phyloP scores from a whole-genome alignment of 768 basidiomycete genomes.

The Piloderma croceum region DNA sequence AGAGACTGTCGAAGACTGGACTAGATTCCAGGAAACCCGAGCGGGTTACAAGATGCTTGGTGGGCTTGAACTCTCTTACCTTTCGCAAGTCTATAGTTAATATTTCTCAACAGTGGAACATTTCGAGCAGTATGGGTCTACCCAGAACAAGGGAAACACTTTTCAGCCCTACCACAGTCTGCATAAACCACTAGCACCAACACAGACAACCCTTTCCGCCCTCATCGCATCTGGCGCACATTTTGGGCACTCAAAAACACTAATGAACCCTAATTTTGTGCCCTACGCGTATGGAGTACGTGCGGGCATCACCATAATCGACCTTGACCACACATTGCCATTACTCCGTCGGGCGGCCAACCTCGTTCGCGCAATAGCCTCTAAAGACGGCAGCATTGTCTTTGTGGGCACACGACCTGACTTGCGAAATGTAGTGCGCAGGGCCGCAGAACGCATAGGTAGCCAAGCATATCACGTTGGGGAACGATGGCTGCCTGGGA shows the following conservation, averaged over 20 bases:
- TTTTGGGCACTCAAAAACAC: constrained; percentile 78
- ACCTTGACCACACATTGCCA: constrained; percentile 90
- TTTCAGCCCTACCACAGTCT: constrained; percentile 71
- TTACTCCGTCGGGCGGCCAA: constrained; percentile 87
- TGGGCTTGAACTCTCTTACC: constrained; percentile 28
- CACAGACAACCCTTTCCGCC: constrained; percentile 76
- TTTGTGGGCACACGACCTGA: constrained; percentile 88
- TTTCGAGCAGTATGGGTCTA: constrained; percentile 72
- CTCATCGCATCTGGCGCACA: constrained; percentile 92
- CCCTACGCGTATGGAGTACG: constrained; percentile 93
- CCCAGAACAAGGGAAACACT: constrained; percentile 57
- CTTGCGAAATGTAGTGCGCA: constrained; percentile 65
- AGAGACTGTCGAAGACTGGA: constrained; percentile 59
- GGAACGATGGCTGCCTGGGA: constrained; percentile 92
- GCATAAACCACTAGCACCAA: constrained; percentile 51
- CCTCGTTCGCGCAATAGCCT: constrained; percentile 76
- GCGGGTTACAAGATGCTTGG: constrained; percentile 52
- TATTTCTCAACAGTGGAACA: constrained; percentile 43
- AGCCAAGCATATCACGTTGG: constrained; percentile 79
- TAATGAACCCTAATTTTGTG: constrained; percentile 85
- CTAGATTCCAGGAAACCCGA: constrained; percentile 52
- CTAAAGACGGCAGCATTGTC: constrained; percentile 76
- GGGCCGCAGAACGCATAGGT: constrained; percentile 76
- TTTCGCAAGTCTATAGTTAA: constrained; percentile 10
- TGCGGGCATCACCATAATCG: constrained; percentile 86